Conservation (phyloP, 1,139 yeast species). For the Candida sanyaensis region DNA sequence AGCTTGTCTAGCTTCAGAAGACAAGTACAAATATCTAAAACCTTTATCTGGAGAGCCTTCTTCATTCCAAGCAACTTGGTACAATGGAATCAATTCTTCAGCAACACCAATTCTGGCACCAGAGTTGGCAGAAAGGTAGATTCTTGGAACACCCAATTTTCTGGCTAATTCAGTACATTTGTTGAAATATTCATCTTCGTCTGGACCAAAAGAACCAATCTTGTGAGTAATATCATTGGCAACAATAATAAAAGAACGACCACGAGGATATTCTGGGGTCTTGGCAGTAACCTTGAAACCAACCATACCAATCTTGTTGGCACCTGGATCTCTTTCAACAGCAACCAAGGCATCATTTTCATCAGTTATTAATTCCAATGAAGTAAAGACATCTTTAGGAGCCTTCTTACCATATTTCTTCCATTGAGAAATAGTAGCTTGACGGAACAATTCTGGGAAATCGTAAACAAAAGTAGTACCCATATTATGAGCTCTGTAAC, state of each 20-base stretch:
- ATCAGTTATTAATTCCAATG: constrained; percentile 83
- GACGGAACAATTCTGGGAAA: constrained; percentile 98
- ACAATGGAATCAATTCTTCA: constrained; percentile 87
- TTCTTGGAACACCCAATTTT: constrained; percentile 88
- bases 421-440: constrained; percentile 87
- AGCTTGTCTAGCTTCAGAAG: constrained; percentile 63
- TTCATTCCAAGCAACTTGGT: constrained; percentile 92
- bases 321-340: constrained; percentile 93
- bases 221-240: constrained; percentile 97
- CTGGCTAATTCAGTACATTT: constrained; percentile 92
- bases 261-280: constrained; percentile 96
- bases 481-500: constrained; percentile 97
- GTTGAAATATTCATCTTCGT: constrained; percentile 87
- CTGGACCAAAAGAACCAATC: constrained; percentile 99
- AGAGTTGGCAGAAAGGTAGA: constrained; percentile 94
- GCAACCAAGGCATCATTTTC: constrained; percentile 78
- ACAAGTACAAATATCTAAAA: constrained; percentile 82
- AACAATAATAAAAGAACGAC: constrained; percentile 88
- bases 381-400: constrained; percentile 77
- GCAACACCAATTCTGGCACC: constrained; percentile 99
- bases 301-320: constrained; percentile 95
- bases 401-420: constrained; percentile 63
- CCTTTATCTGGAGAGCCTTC: constrained; percentile 77
- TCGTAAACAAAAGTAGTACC: constrained; percentile 98
- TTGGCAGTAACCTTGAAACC: constrained; percentile 90